A percentile compares a stretch with the other conserved stretches of the same genome.
These are phyloP conservation scores for Purpureocillium lavendulum DNA, from an alignment of 2,329 filamentous ascomycete species.

Conservation along the genomic window DNA sequence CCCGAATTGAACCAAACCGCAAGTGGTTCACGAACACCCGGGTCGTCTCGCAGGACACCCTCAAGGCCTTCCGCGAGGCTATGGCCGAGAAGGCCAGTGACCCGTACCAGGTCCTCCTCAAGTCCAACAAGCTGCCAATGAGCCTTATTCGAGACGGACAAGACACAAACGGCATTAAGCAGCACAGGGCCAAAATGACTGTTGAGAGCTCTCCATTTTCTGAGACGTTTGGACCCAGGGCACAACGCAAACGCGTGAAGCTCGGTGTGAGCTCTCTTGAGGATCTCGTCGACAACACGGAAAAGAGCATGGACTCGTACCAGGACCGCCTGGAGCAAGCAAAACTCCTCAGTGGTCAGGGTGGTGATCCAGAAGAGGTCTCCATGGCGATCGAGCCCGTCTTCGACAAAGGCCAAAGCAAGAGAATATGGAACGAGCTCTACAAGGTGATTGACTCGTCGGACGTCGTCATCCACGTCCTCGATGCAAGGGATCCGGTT, in stretches of 20 bases:
- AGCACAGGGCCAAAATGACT: constrained; percentile 89
- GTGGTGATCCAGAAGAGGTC: constrained; percentile 38
- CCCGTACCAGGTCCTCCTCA: constrained; percentile 89
- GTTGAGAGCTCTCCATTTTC: constrained; percentile 80
- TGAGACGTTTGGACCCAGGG: constrained; percentile 88
- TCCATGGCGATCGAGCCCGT: constrained; percentile 72
- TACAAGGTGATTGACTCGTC: constrained; percentile 93
- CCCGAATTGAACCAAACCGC: constrained; percentile 88
- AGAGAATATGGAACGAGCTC: constrained; percentile 94
- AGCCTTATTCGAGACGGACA: constrained; percentile 77
- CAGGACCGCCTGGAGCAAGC: constrained; percentile 73
- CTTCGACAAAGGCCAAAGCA: constrained; percentile 90
- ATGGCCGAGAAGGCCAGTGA: constrained; percentile 86
- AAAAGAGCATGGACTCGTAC: constrained; percentile 74
- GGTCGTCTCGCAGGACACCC: constrained; percentile 78
- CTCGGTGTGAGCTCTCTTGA: constrained; percentile 72
- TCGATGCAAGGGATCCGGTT: constrained; percentile 82
- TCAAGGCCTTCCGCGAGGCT: constrained; percentile 80
- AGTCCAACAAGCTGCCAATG: constrained; percentile 96
- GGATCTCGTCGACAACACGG: constrained; percentile 73
- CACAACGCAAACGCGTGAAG: constrained; percentile 88
- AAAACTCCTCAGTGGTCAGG: constrained; percentile 61
- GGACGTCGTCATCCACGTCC: constrained; percentile 90
- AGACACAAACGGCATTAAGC: constrained; percentile 73
- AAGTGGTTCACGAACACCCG: constrained; percentile 98